Percentiles rank a stretch among this genome's conserved stretches.
Conservation (phyloP, 768 basidiomycete genomes). For the Cyathus striatus region DNA sequence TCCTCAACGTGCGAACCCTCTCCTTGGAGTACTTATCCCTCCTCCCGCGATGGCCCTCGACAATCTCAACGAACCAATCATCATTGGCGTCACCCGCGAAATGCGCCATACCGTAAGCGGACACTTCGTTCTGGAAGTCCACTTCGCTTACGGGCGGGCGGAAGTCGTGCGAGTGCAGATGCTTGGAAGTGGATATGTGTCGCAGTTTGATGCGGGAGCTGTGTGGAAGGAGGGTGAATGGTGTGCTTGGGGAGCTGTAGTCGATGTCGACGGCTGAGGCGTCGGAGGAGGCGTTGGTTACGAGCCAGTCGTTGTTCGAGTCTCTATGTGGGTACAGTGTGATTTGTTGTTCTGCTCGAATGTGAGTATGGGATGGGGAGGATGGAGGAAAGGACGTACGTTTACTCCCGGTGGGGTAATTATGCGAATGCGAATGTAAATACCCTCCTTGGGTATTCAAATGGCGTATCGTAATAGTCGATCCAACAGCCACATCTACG, state of each 20-base stretch:
- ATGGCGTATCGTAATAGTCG: conserved; percentile 79
- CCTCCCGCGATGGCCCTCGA: conserved; percentile 58
- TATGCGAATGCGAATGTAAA: conserved; percentile 89
- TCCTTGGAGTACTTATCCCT: conserved; percentile 63
- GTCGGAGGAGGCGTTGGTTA: conserved; percentile 64
- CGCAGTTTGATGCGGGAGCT: conserved; percentile 74
- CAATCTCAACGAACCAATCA: conserved; percentile 88
- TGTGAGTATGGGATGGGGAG: conserved; percentile 3
- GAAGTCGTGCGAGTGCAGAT: conserved; percentile 91
- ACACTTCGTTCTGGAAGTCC: conserved; percentile 99
- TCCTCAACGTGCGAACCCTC: conserved; percentile 74
- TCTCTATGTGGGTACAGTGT: conserved; percentile 99
- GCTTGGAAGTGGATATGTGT: conserved; percentile 77
- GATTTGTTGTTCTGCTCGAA: conserved; percentile 83
- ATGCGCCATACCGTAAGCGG: conserved; percentile 84
- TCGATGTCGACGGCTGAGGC: conserved; percentile 41
- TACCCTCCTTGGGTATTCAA: conserved; percentile 99
- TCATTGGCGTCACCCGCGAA: conserved; percentile 91
- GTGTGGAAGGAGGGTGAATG: too few relatives aligned
- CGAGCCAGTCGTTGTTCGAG: conserved; percentile 88
- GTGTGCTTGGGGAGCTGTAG: conserved; percentile 51
- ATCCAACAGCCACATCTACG: conserved; percentile 87
- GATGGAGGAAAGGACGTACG: conserved; percentile 41
- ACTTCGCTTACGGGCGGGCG: conserved; percentile 95
- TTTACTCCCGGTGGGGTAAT: conserved; percentile 85